phyloP scores from a whole-genome alignment of 2,329 filamentous ascomycete genomes.

The Pyrenochaeta sp. region DNA sequence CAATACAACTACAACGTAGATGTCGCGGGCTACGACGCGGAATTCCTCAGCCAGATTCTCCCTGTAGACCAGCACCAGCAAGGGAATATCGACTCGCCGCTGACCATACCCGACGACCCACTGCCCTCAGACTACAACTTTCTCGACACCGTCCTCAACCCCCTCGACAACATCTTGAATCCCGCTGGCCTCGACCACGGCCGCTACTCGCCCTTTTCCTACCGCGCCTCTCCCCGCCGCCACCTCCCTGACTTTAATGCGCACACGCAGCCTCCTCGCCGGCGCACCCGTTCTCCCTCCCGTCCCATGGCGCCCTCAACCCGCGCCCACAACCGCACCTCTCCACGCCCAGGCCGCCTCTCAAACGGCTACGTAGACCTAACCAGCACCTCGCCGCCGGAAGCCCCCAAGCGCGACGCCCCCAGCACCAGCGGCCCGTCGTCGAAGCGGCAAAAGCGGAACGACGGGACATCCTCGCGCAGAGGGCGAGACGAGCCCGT shows the following conservation, averaged over 20 bases:
- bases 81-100: no score
- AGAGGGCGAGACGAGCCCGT: constrained; percentile 12
- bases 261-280: no score
- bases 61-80: no score
- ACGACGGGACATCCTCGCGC: constrained; percentile 16
- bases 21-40: constrained; percentile 6
- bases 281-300: no score
- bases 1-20: background rate
- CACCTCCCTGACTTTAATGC: background rate
- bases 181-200: constrained; percentile 24
- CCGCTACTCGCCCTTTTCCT: constrained; percentile 20
- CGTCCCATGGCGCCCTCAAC: constrained; percentile 27
- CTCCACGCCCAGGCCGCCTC: constrained; percentile 30
- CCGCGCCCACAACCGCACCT: constrained; percentile 15
- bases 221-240: constrained; percentile 8
- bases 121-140: constrained; percentile 11
- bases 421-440: constrained; percentile 38
- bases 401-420: constrained; percentile 28
- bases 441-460: constrained; percentile 37
- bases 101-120: constrained; percentile 10
- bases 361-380: constrained; percentile 49
- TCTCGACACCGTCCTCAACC: constrained; percentile 26
- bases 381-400: constrained; percentile 32
- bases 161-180: constrained; percentile 43
- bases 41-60: constrained; percentile 5